Base-by-base conservation (phyloP, 176 grass and related monocot species). In the Raddia guianensis region DNA sequence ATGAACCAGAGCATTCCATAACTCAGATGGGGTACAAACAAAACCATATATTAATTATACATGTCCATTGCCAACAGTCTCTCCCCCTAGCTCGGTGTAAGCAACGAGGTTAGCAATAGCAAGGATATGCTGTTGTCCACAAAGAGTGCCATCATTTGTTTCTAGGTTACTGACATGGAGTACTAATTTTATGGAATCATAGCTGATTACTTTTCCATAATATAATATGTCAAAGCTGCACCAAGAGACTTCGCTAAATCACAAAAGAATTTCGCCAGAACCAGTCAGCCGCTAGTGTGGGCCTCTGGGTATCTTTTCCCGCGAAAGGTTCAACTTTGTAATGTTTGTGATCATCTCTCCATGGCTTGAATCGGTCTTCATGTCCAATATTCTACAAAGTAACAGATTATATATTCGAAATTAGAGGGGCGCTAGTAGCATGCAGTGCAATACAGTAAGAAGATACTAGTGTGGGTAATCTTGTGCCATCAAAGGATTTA, bases 341-440 rank as follows among this genome's bases (percentile, higher is more conserved):
- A 55, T 16, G 40, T 83, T 79, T 88, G 45, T 46, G 80, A 71
- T 73, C 84, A 34, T 89, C 77, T 32, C 49, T 55, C 90, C 93
- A 93, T 59, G 90, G 90, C 80, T 42, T 82, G 78, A 85, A 97
- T 70, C 84, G 78, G 70, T 63, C 90, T 11, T 93, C 86, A 72
- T 86, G 68, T 8, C 76, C 76, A 70, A 51, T 49, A 73, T 97
- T 97, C 90, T 91, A 42, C 85, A 90, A n/a, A 90, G 64, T 33
- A 83, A 86, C 47, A 58, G 5, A 73, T 18, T 54, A 78, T 74
- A 62, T 49, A 85, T 44, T 88, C 45, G 71, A 63, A 74, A 37
- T 56, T 63, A 66, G 14, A 48, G 37, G 37, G 37, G 37, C 3
- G 37, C 37, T 40, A 40, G 37, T 40, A 40, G 37, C 2, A 40